These are phyloP conservation scores for Pichia nanzhaoensis DNA, from an alignment of 805 yeast species.

Conservation along the genomic window DNA sequence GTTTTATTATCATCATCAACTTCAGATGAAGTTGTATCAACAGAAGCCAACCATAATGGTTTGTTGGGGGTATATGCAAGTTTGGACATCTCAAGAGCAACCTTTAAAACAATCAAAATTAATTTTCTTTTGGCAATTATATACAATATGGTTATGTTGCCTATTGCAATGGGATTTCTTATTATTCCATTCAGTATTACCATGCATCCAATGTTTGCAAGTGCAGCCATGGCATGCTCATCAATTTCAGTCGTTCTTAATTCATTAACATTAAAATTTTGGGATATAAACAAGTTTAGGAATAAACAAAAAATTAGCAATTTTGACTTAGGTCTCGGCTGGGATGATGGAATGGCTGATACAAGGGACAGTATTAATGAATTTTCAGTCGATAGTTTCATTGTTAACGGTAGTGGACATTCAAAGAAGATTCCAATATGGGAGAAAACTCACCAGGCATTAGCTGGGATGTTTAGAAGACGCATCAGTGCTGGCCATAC, in stretches of 20 bases:
- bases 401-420: neutral
- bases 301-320: neutral
- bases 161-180: slow-evolving; percentile 90
- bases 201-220: slow-evolving; percentile 84
- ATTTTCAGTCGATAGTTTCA: slow-evolving; percentile 1
- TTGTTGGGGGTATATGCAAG: slow-evolving; percentile 48
- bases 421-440: neutral
- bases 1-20: slow-evolving; percentile 51
- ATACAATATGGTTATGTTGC: slow-evolving; percentile 80
- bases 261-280: slow-evolving; percentile 63
- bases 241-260: slow-evolving; percentile 83
- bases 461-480: neutral
- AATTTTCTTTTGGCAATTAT: slow-evolving; percentile 85
- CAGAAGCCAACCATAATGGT: slow-evolving; percentile 2
- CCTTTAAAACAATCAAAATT: slow-evolving; percentile 66
- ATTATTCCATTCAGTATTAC: slow-evolving; percentile 66
- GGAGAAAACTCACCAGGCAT: neutral
- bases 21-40: slow-evolving; percentile 7
- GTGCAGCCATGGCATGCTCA: slow-evolving; percentile 88
- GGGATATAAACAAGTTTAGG: slow-evolving; percentile 33
- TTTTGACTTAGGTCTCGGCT: slow-evolving; percentile 7
- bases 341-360: slow-evolving; percentile 11
- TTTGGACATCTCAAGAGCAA: slow-evolving; percentile 58
- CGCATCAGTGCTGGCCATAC: neutral
- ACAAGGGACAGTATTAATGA: slow-evolving; percentile 2